Evolutionary conservation across 2,329 filamentous ascomycete species (phyloP), one percentile per base, ranked within the genome.

Genomic region (Fusarium fujikuroi): DNA sequence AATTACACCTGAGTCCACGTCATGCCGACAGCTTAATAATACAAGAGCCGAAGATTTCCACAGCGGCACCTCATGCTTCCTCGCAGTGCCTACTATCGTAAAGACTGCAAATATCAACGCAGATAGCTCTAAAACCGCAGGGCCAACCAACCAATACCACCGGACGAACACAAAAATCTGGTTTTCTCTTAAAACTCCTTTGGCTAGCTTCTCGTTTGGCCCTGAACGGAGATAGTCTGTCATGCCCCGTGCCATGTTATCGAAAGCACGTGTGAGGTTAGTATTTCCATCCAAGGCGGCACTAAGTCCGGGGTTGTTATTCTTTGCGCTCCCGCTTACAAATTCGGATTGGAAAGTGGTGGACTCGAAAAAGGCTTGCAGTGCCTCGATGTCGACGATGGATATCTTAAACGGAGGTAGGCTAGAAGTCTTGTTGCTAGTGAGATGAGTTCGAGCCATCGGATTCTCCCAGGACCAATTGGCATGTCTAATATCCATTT

Each of bases 301-400:
- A 43, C 42, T 28, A 0, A 63, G 19, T 1, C 60, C 42, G 23
- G 43, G 52, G 7, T 28, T 34, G 1, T 46, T 15, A 3, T 39
- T 46, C 2, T 10, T 28, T 9, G 7, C 11, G 3, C 1, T 4
- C 1, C 60, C 42, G 25, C 56, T 36, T 0, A 59, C 9, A 2
- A 37, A 47, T 19, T 63, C 60, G 4, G 57, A 37, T 9, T 11
- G 53, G 2, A 63, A 63, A 0, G 28, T 63, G 3, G 15, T 23
- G n/a, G 60, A 40, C 19, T 28, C 1, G 1, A 60, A 16, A 16
- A 60, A 47, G 1, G 10, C 9, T 60, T 16, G 4, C 1, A 60
- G 18, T 1, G 42, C 52, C 11, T 3, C 3, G 9, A 56, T 9
- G 19, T 56, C 53, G 19, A 30, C 2, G 5, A 18, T 7, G 21